Evolutionary conservation across 768 basidiomycete genomes (phyloP).

Genomic region (Dendrothele bispora): DNA sequence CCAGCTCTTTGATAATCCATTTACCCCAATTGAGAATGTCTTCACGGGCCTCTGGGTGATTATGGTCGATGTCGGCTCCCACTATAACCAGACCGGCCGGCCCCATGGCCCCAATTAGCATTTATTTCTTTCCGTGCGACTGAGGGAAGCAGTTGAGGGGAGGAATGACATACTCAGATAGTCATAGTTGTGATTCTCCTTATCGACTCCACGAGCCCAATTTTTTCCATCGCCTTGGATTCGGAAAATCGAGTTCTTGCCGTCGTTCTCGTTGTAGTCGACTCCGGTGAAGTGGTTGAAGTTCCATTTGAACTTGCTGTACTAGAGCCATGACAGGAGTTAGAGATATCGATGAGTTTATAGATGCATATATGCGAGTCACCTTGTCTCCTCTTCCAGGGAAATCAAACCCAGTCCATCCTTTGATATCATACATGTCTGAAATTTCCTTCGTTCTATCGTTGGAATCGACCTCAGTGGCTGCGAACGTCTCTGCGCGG

Average conservation of each 20-base stretch:
- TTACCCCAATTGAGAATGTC: conserved; percentile 60
- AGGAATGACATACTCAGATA: conserved; percentile 49
- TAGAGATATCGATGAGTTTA: conserved; percentile 9
- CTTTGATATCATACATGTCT: conserved; percentile 25
- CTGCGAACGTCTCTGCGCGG: conserved; percentile 53
- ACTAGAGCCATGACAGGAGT: conserved; percentile 27
- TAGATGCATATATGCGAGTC: neutral
- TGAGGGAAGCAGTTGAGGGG: neutral
- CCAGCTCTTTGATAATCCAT: conserved; percentile 45
- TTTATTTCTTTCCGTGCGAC: neutral
- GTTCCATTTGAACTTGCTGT: conserved; percentile 54
- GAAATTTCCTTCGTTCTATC: conserved; percentile 32
- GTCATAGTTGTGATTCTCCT: conserved; percentile 64
- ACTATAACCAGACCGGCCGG: too few relatives aligned
- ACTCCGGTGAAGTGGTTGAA: conserved; percentile 64
- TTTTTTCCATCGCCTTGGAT: conserved; percentile 54
- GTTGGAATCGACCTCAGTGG: conserved; percentile 51
- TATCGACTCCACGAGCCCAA: conserved; percentile 64
- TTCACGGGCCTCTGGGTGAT: conserved; percentile 57
- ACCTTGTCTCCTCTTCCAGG: conserved; percentile 59
- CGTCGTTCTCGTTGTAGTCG: conserved; percentile 61
- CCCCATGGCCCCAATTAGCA: too few relatives aligned
- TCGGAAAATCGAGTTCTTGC: conserved; percentile 51
- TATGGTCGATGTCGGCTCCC: conserved; percentile 50
- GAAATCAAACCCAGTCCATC: conserved; percentile 66